Evolutionary conservation across 345 rosid genomes (phyloP), one percentile per base, ranked within the genome.

Genomic region (Brassica juncea): DNA sequence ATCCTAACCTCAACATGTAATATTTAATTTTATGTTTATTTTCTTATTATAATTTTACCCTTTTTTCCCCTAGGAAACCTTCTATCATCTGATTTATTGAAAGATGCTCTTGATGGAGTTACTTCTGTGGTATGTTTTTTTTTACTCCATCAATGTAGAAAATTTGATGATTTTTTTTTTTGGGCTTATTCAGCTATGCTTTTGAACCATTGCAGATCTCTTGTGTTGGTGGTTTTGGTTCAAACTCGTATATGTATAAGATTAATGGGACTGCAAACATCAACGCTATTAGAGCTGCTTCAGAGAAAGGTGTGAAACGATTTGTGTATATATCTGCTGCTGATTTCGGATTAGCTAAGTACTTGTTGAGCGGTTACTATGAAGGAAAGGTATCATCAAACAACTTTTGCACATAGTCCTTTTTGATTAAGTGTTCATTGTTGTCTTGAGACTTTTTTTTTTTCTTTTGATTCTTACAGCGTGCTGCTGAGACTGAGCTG

Each of bases 171-270:
- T 16, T 49, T 16, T 16, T 14, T 42, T 42, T 42, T 14, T 9
- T 59, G 6, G 14, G 4, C 21, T 6, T 60, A 31, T 44, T 32
- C 54, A 68, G 25, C 66, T 63, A 4, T 55, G 6, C 62, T 55
- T 15, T 58, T 37, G 47, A 39, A 9, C 34, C 44, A 37, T 66
- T 79, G 34, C 79, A 96, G 99, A 86, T 96, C 19, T 96, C 99
- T 31, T 96, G 97, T 71, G 89, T 92, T 71, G 98, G 99, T 39
- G 97, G 98, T 68, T 96, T 96, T 84, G 99, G 99, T 74, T 93
- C 98, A 52, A 87, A 92, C 77, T 86, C 98, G 55, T 82, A 90
- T 63, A 96, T 96, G 99, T 92, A 96, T 79, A 93, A 96, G 86
- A 89, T 90, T 74, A 96, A 96, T 4, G 99, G 99, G 28, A 90